These are phyloP conservation scores for Tylopilus rubrobrunneus DNA, from an alignment of 768 basidiomycete species.

Conservation along the genomic window DNA sequence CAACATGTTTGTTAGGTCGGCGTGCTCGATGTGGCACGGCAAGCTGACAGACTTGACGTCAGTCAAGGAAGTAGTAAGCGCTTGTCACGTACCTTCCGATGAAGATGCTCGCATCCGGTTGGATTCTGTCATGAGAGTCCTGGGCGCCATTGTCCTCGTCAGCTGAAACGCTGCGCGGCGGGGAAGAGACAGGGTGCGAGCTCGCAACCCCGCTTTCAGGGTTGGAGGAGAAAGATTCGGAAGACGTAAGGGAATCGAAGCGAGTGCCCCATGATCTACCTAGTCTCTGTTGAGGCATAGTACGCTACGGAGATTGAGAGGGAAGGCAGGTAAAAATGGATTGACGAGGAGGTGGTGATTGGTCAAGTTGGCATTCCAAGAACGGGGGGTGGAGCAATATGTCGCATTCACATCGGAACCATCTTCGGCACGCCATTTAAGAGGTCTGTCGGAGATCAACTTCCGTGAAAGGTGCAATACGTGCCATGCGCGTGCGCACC, in stretches of 20 bases:
- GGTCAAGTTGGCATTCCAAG: slow-evolving; percentile 22
- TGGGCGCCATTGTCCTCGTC: slow-evolving; percentile 30
- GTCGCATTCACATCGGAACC: slow-evolving; percentile 16
- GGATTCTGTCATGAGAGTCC: slow-evolving; percentile 43
- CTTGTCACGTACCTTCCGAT: slow-evolving; percentile 64
- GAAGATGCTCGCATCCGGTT: slow-evolving; percentile 79
- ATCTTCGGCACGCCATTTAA: slow-evolving; percentile 12
- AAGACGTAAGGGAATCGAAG: slow-evolving; percentile 59
- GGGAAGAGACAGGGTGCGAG: slow-evolving; percentile 11
- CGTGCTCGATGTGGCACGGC: slow-evolving; percentile 60
- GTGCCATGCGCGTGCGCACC: slow-evolving; percentile 7
- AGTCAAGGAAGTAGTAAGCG: slow-evolving; percentile 1
- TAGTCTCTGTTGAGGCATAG: slow-evolving; percentile 45
- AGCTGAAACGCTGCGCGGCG: slow-evolving; percentile 10
- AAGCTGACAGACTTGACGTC: slow-evolving; percentile 41
- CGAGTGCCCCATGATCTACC: slow-evolving; percentile 67
- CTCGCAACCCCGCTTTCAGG: slow-evolving; percentile 18
- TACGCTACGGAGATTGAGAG: slow-evolving; percentile 18
- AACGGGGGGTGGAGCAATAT: slow-evolving; percentile 11
- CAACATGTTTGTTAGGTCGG: slow-evolving; percentile 57
- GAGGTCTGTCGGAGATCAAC: slow-evolving; percentile 21
- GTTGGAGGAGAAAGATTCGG: slow-evolving; percentile 42
- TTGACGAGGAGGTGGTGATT: slow-evolving; percentile 8
- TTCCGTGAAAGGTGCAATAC: slow-evolving; percentile 24
- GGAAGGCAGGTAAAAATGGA: slow-evolving; percentile 18